phyloP scores from a whole-genome alignment of 768 basidiomycete species.

The Chalciporus piperatus region DNA sequence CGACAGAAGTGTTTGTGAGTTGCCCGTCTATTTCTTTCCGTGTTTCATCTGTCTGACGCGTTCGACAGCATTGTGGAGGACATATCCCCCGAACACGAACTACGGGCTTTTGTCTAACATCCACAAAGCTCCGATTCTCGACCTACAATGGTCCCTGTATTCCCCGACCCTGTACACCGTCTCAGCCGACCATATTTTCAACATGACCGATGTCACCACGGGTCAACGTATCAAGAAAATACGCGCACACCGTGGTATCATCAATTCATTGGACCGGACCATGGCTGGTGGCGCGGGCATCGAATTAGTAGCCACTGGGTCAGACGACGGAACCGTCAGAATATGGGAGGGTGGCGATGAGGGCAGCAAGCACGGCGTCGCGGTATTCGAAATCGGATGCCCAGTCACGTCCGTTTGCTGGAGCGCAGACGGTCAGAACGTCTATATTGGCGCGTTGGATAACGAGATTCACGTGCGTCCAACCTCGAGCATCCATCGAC shows the following conservation, averaged over 20 bases:
- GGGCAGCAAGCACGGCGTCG: constrained; percentile 66
- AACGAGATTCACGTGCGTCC: constrained; percentile 89
- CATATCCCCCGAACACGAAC: constrained; percentile 90
- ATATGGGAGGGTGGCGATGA: constrained; percentile 90
- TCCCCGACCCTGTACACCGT: constrained; percentile 76
- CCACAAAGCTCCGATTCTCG: constrained; percentile 89
- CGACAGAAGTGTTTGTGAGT: constrained; percentile 87
- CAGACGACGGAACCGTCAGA: constrained; percentile 89
- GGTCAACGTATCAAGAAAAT: constrained; percentile 81
- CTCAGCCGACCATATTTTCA: constrained; percentile 84
- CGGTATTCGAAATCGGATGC: constrained; percentile 80
- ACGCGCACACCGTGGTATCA: constrained; percentile 86
- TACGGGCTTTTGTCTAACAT: constrained; percentile 81
- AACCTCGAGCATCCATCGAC: neutral
- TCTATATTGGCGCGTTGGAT: constrained; percentile 92
- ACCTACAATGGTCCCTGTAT: constrained; percentile 86
- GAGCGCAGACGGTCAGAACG: constrained; percentile 85
- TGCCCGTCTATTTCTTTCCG: neutral
- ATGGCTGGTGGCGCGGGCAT: constrained; percentile 79
- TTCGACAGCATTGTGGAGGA: constrained; percentile 76
- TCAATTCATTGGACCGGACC: constrained; percentile 87
- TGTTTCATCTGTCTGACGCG: neutral
- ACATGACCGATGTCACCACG: constrained; percentile 74
- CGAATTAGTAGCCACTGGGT: constrained; percentile 84
- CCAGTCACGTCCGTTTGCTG: constrained; percentile 92